Evolutionary conservation across 2,329 filamentous ascomycete genomes (phyloP).

Genomic region (Penicillium sp.): DNA sequence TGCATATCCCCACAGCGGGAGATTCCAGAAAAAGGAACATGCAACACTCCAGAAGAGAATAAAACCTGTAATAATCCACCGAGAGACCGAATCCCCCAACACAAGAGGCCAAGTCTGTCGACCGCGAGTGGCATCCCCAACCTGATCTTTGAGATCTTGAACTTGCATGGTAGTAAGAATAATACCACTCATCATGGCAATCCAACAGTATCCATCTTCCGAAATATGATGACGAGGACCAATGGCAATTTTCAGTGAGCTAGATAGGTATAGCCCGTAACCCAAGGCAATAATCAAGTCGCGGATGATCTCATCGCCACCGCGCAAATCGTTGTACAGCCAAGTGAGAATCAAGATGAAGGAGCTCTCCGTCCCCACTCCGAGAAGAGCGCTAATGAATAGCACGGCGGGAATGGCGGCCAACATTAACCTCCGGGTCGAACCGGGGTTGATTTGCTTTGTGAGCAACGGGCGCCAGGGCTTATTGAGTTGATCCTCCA

Average conservation of each 20-base stretch:
- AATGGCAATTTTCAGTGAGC: constrained; percentile 16
- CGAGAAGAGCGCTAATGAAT: constrained; percentile 17
- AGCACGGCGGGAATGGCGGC: constrained; percentile 21
- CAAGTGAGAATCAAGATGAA: constrained; percentile 35
- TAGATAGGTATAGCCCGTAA: constrained; percentile 18
- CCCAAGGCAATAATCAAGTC: constrained; percentile 27
- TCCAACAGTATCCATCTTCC: constrained; percentile 24
- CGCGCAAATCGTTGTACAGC: constrained; percentile 43
- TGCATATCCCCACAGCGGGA: constrained; percentile 5
- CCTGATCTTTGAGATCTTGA: constrained; percentile 39
- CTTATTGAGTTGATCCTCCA: constrained; percentile 44
- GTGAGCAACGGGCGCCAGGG: constrained; percentile 34
- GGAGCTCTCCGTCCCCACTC: constrained; percentile 25
- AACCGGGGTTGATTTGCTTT: constrained; percentile 19
- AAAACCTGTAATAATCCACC: constrained; percentile 21
- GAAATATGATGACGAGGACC: constrained; percentile 1
- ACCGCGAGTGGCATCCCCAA: constrained; percentile 27
- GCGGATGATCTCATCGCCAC: constrained; percentile 25
- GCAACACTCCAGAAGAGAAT: constrained; percentile 22
- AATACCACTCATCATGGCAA: constrained; percentile 26
- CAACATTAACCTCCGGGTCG: constrained; percentile 25
- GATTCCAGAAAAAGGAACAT: constrained; percentile 11
- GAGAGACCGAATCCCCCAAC: constrained; percentile 24
- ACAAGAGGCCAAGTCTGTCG: constrained; percentile 28
- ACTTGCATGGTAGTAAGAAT: constrained; percentile 39